These are phyloP conservation scores for Simplicillium aogashimaense DNA, from an alignment of 2,329 filamentous ascomycete genomes.

Conservation along the genomic window DNA sequence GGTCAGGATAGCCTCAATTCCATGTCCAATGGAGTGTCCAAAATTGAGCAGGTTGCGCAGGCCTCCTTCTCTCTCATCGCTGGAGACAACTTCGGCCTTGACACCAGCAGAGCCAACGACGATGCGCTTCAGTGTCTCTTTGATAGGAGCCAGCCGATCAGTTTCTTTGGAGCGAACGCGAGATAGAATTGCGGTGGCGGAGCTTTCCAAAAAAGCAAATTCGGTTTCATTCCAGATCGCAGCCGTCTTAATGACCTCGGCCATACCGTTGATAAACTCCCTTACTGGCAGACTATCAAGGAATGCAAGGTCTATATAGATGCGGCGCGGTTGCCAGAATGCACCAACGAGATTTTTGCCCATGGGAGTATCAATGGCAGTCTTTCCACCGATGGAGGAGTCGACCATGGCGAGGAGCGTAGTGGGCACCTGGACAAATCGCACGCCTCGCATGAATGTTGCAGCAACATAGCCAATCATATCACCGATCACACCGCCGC, in stretches of 20 bases:
- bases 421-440: constrained; percentile 93
- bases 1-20: constrained; percentile 88
- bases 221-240: constrained; percentile 90
- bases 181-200: constrained; percentile 63
- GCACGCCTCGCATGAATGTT: constrained; percentile 96
- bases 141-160: constrained; percentile 61
- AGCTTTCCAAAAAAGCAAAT: constrained; percentile 74
- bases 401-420: constrained; percentile 96
- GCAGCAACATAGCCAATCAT: constrained; percentile 96
- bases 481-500: constrained; percentile 94
- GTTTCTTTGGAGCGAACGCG: constrained; percentile 21
- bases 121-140: constrained; percentile 61
- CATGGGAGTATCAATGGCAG: constrained; percentile 89
- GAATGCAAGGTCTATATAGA: constrained; percentile 91
- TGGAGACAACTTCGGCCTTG: constrained; percentile 90
- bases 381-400: constrained; percentile 96
- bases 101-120: constrained; percentile 85
- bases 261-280: constrained; percentile 98
- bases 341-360: constrained; percentile 94
- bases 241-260: constrained; percentile 94
- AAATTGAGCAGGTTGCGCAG: constrained; percentile 93
- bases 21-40: constrained; percentile 95
- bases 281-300: constrained; percentile 80
- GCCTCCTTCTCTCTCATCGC: constrained; percentile 89
- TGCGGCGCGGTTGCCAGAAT: constrained; percentile 91